Percentiles rank a stretch among this genome's conserved stretches.
These are phyloP conservation scores for Chytridium lagenaria DNA, from an alignment of 371 early-diverging fungal species.

Conservation along the genomic window DNA sequence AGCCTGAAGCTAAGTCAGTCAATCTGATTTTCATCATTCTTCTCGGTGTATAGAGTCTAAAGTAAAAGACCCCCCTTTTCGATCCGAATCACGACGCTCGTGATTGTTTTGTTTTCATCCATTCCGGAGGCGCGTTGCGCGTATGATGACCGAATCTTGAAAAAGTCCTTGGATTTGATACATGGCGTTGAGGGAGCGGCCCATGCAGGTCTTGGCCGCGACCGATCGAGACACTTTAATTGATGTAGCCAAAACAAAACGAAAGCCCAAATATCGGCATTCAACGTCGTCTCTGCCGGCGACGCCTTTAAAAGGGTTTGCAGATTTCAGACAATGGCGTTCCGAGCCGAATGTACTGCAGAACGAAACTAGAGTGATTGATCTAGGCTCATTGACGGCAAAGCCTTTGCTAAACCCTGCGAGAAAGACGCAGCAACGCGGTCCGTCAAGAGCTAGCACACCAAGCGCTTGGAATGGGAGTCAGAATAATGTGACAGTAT, in stretches of 20 bases:
- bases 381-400: background rate
- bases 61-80: no score
- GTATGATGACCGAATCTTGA: no score
- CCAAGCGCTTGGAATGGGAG: conserved; percentile 19
- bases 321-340: background rate
- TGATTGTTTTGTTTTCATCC: no score
- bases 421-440: background rate
- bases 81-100: no score
- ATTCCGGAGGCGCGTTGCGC: no score
- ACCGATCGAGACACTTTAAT: background rate
- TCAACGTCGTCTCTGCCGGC: no score
- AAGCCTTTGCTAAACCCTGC: background rate
- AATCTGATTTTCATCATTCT: no score
- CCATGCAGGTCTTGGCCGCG: background rate
- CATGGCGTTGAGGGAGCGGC: background rate
- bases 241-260: background rate
- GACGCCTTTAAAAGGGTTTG: no score
- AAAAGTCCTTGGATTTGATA: no score
- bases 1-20: no score
- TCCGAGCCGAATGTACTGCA: background rate
- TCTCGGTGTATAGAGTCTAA: no score
- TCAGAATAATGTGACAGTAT: background rate
- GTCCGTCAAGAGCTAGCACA: conserved; percentile 12
- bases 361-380: background rate
- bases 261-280: no score